Conservation (phyloP, 805 yeast genomes). For the Suhomyces tanzawaensis region DNA sequence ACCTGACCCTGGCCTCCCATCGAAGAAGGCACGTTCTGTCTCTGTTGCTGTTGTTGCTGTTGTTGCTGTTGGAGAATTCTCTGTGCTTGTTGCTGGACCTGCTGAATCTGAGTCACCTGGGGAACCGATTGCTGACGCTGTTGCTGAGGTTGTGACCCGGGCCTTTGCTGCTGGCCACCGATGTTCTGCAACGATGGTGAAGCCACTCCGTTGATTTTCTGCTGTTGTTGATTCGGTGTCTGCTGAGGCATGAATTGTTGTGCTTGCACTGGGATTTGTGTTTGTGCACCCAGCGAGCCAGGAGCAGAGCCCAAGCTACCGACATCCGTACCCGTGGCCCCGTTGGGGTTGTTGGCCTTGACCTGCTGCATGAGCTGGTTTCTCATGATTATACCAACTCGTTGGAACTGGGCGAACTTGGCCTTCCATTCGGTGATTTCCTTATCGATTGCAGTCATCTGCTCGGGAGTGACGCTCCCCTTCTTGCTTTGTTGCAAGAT, state of each 20-base stretch:
- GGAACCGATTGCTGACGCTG: slow-evolving; percentile 1
- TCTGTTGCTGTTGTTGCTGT: slow-evolving; percentile 9
- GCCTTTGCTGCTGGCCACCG: slow-evolving; percentile 8
- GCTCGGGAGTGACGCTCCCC: slow-evolving; percentile 44
- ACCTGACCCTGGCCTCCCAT: slow-evolving; percentile 1
- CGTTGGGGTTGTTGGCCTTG: slow-evolving; percentile 1
- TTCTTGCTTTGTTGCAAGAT: slow-evolving; percentile 49
- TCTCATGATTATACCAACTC: slow-evolving; percentile 48
- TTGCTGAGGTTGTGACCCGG: slow-evolving; percentile 10
- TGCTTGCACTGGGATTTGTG: no score
- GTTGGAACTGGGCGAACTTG: slow-evolving; percentile 49
- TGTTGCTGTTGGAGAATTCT: slow-evolving; percentile 14
- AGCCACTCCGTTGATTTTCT: not conserved
- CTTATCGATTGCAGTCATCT: slow-evolving; percentile 40
- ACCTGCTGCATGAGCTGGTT: slow-evolving; percentile 37
- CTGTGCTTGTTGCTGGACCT: slow-evolving; percentile 14
- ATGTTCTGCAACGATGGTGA: slow-evolving; percentile 1
- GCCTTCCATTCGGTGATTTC: slow-evolving; percentile 49
- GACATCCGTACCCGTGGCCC: no score
- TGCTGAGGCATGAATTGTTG: slow-evolving; percentile 4
- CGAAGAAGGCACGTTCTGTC: slow-evolving; percentile 1
- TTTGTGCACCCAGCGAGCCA: no score
- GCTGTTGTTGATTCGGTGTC: slow-evolving; percentile 2
- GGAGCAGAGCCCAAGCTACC: no score
- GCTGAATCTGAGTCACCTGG: slow-evolving; percentile 11